phyloP scores from a whole-genome alignment of 2,329 filamentous ascomycete genomes.

The Aplosporella prunicola region DNA sequence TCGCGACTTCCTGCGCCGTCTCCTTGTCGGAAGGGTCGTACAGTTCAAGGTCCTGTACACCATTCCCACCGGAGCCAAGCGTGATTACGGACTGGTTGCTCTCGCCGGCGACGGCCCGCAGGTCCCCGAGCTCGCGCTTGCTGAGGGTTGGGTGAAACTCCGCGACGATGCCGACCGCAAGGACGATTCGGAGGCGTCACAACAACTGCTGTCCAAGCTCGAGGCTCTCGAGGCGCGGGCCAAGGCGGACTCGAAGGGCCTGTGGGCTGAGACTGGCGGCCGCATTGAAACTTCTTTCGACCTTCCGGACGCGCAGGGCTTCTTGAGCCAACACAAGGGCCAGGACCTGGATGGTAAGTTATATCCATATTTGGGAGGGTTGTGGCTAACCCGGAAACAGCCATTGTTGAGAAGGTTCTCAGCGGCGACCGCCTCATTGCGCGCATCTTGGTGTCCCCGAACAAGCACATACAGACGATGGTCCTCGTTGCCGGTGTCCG shows the following conservation, averaged over 20 bases:
- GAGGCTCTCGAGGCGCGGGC: conserved; percentile 69
- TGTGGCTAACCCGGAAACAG: conserved; percentile 19
- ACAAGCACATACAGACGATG: conserved; percentile 81
- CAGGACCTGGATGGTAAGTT: conserved; percentile 61
- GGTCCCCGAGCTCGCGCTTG: conserved; percentile 73
- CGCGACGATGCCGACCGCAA: conserved; percentile 89
- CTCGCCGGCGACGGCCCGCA: conserved; percentile 47
- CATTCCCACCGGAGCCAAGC: conserved; percentile 64
- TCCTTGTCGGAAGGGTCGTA: conserved; percentile 77
- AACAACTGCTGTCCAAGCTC: conserved; percentile 64
- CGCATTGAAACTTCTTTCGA: conserved; percentile 74
- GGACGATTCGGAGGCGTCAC: conserved; percentile 70
- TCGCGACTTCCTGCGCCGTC: conserved; percentile 78
- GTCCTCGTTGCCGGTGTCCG: conserved; percentile 82
- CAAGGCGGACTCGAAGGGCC: conserved; percentile 66
- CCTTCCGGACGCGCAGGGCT: conserved; percentile 61
- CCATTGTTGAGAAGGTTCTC: conserved; percentile 79
- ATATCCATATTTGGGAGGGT: background rate
- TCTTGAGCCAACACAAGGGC: conserved; percentile 77
- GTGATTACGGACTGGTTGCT: conserved; percentile 77
- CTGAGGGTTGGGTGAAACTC: conserved; percentile 86
- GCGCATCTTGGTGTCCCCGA: conserved; percentile 68
- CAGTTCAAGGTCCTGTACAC: conserved; percentile 81
- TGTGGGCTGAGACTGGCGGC: conserved; percentile 61
- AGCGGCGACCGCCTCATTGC: conserved; percentile 84